Percentiles rank a stretch among this genome's conserved stretches.
Evolutionary conservation across 2,329 filamentous ascomycete genomes (phyloP).

Genomic region (Aspergillus terreus): DNA sequence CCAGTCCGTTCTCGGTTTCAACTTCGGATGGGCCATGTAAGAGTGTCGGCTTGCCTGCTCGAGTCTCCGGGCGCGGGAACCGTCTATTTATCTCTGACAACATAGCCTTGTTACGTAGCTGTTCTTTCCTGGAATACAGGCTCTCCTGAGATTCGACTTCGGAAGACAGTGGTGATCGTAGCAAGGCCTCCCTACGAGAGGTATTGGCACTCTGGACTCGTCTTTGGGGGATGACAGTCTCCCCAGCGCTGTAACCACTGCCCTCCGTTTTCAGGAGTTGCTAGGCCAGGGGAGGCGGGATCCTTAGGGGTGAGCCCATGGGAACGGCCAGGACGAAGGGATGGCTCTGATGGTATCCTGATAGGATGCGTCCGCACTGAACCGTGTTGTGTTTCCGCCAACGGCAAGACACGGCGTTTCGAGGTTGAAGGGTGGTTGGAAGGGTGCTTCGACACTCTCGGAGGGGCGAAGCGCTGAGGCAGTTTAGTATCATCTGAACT

Average conservation of each 20-base stretch:
- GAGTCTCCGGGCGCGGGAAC: constrained; percentile 11
- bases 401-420: constrained; percentile 51
- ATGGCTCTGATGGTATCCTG: constrained; percentile 46
- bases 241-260: constrained; percentile 25
- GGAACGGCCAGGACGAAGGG: constrained; percentile 44
- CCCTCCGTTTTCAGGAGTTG: constrained; percentile 39
- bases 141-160: constrained; percentile 24
- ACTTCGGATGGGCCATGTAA: constrained; percentile 11
- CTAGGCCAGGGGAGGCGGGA: constrained; percentile 32
- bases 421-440: constrained; percentile 21
- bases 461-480: constrained; percentile 22
- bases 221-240: constrained; percentile 22
- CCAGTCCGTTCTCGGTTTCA: constrained; percentile 6
- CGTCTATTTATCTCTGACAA: constrained; percentile 16
- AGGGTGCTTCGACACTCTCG: constrained; percentile 22
- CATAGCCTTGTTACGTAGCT: constrained; percentile 8
- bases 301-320: constrained; percentile 24
- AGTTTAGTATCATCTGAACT: constrained; percentile 35
- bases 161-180: constrained; percentile 31
- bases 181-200: constrained; percentile 29
- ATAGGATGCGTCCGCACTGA: constrained; percentile 28
- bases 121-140: constrained; percentile 17
- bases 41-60: constrained; percentile 7
- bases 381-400: constrained; percentile 52
- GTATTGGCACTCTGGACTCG: constrained; percentile 31